phyloP scores from a whole-genome alignment of 2,329 filamentous ascomycete genomes.

The Penicillium paneum region DNA sequence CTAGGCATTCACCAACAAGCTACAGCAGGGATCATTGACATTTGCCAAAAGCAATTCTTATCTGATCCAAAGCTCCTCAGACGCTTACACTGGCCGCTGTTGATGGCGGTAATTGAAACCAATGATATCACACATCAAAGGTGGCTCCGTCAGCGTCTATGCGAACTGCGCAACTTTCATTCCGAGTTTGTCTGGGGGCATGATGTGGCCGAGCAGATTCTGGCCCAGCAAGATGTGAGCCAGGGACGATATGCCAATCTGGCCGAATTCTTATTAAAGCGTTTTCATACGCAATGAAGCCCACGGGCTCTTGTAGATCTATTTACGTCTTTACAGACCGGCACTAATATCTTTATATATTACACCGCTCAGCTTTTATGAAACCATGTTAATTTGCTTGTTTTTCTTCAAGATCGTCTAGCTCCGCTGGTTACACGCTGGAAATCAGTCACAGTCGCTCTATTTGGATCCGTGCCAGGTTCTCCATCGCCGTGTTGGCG shows the following conservation, averaged over 20 bases:
- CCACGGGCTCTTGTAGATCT: slow-evolving; percentile 10
- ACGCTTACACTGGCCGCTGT: slow-evolving; percentile 34
- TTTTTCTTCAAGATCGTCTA: slow-evolving; percentile 22
- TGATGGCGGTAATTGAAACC: slow-evolving; percentile 36
- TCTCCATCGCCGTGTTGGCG: too few species aligned
- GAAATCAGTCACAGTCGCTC: too few species aligned
- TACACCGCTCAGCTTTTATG: background rate
- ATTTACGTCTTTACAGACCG: slow-evolving; percentile 13
- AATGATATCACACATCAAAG: slow-evolving; percentile 27
- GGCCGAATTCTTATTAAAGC: slow-evolving; percentile 26
- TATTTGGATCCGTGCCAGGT: too few species aligned
- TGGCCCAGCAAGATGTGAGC: slow-evolving; percentile 27
- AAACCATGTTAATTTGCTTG: slow-evolving; percentile 27
- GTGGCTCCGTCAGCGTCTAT: slow-evolving; percentile 33
- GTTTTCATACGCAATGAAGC: slow-evolving; percentile 16
- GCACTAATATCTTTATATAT: slow-evolving; percentile 10
- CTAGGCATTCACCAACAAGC: slow-evolving; percentile 28
- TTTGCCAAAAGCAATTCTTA: slow-evolving; percentile 32
- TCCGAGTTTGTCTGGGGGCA: slow-evolving; percentile 33
- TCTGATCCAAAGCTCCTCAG: slow-evolving; percentile 32
- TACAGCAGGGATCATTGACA: slow-evolving; percentile 30
- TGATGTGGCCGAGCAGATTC: slow-evolving; percentile 28
- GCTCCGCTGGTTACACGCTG: too few species aligned
- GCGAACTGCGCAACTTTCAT: slow-evolving; percentile 28
- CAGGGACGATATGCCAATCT: slow-evolving; percentile 26